These are phyloP conservation scores for Xylaria multiplex DNA, from an alignment of 2,329 filamentous ascomycete genomes.

Conservation along the genomic window DNA sequence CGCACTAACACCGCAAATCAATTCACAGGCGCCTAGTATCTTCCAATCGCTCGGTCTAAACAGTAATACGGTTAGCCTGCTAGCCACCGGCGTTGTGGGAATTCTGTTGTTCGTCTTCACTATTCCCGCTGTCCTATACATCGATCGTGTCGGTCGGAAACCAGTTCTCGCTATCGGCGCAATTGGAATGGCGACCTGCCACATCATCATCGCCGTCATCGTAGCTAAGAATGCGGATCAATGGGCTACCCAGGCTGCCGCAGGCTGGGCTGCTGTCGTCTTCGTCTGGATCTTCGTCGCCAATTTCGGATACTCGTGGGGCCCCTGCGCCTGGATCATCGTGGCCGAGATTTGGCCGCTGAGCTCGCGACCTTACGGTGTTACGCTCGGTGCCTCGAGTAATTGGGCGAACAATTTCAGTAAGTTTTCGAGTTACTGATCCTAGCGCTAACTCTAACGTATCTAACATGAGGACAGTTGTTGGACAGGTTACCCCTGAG, in stretches of 20 bases:
- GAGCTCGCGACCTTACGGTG: slow-evolving; percentile 75
- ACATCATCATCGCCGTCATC: slow-evolving; percentile 77
- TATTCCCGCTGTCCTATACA: slow-evolving; percentile 72
- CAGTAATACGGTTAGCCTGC: slow-evolving; percentile 61
- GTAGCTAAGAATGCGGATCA: slow-evolving; percentile 69
- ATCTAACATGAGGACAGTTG: slow-evolving; percentile 57
- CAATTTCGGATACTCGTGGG: slow-evolving; percentile 81
- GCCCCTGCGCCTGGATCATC: slow-evolving; percentile 78
- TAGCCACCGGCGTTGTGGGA: slow-evolving; percentile 77
- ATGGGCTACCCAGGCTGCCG: slow-evolving; percentile 66
- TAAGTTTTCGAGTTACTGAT: slow-evolving; percentile 27
- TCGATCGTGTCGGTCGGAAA: slow-evolving; percentile 72
- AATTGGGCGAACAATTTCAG: slow-evolving; percentile 70
- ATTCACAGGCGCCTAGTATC: slow-evolving; percentile 73
- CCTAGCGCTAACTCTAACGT: background rate
- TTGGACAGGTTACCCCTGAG: slow-evolving; percentile 75
- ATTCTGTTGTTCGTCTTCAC: slow-evolving; percentile 76
- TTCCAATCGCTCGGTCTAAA: slow-evolving; percentile 72
- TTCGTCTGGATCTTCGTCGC: slow-evolving; percentile 82
- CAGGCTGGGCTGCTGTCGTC: slow-evolving; percentile 74
- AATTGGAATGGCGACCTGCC: slow-evolving; percentile 75
- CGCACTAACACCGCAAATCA: background rate
- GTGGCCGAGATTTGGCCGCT: slow-evolving; percentile 80
- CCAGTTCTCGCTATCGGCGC: slow-evolving; percentile 71
- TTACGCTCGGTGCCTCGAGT: slow-evolving; percentile 72